These are phyloP conservation scores for Penicillium goetzii DNA, from an alignment of 495 filamentous ascomycete genomes.

Conservation along the genomic window DNA sequence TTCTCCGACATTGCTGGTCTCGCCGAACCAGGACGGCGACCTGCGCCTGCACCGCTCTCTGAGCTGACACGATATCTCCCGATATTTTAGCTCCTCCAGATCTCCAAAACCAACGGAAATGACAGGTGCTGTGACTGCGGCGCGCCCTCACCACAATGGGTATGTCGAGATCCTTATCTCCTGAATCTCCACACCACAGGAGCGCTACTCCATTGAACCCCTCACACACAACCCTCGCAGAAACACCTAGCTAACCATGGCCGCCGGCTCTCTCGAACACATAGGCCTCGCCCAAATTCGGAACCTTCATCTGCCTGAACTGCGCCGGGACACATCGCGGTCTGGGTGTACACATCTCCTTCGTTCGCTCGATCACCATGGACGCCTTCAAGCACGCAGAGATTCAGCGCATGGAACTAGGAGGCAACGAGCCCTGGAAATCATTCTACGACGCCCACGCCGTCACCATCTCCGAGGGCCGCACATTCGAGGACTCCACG, in stretches of 20 bases:
- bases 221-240: background rate
- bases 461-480: constrained; percentile 59
- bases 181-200: constrained; percentile 2
- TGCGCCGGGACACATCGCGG: constrained; percentile 95
- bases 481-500: constrained; percentile 72
- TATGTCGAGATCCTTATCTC: constrained; percentile 26
- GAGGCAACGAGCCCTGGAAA: constrained; percentile 85
- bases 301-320: constrained; percentile 93
- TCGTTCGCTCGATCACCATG: constrained; percentile 95
- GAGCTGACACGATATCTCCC: constrained; percentile 21
- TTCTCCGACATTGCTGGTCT: constrained; percentile 12
- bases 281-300: constrained; percentile 71
- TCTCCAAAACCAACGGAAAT: constrained; percentile 86
- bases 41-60: constrained; percentile 7
- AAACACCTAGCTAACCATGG: constrained; percentile 3
- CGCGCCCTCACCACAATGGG: constrained; percentile 95
- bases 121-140: constrained; percentile 90
- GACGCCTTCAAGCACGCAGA: constrained; percentile 92
- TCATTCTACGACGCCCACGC: constrained; percentile 77
- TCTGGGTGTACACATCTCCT: constrained; percentile 96
- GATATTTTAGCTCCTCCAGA: constrained; percentile 69
- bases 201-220: background rate
- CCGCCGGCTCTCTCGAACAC: constrained; percentile 3
- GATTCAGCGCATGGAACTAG: constrained; percentile 82
- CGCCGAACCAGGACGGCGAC: background rate